These are phyloP conservation scores for Iris macrosiphon DNA, from an alignment of 106 monocot genomes.

Conservation along the genomic window DNA sequence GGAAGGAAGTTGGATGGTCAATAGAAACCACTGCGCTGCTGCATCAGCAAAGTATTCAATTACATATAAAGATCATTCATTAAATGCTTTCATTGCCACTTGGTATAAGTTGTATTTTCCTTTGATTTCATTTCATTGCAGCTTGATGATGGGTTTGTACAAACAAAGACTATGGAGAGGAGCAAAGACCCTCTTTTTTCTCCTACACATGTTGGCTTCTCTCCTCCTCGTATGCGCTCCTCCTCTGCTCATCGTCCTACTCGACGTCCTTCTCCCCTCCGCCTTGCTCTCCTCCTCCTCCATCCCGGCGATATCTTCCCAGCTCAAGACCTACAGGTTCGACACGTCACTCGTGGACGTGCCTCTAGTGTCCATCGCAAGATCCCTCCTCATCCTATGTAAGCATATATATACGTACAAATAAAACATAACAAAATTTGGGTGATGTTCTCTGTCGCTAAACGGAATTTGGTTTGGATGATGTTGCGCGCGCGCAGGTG, in stretches of 20 bases:
- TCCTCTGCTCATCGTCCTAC: constrained; percentile 33
- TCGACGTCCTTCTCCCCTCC: constrained; percentile 39
- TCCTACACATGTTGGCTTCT: constrained; percentile 34
- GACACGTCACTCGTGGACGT: constrained; percentile 47
- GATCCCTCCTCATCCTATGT: constrained; percentile 69
- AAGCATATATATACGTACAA: background rate
- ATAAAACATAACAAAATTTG: background rate
- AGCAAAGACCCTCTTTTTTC: constrained; percentile 44
- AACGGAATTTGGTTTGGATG: background rate
- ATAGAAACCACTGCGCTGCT: no score
- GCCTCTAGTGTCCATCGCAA: constrained; percentile 40
- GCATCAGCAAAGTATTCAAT: no score
- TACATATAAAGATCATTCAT: no score
- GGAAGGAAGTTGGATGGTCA: no score
- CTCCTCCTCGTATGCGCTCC: constrained; percentile 45
- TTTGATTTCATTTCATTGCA: no score
- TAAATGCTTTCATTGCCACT: no score
- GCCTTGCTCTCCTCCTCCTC: constrained; percentile 15
- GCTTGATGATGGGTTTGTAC: no score
- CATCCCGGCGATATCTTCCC: background rate
- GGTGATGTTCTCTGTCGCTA: background rate
- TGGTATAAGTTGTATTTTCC: no score
- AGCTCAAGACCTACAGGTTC: constrained; percentile 35
- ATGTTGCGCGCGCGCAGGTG: constrained; percentile 19
- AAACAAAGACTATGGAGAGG: constrained; percentile 23